Base-by-base conservation (phyloP, 73 alveolate genomes). In the Urostyla sp. region DNA sequence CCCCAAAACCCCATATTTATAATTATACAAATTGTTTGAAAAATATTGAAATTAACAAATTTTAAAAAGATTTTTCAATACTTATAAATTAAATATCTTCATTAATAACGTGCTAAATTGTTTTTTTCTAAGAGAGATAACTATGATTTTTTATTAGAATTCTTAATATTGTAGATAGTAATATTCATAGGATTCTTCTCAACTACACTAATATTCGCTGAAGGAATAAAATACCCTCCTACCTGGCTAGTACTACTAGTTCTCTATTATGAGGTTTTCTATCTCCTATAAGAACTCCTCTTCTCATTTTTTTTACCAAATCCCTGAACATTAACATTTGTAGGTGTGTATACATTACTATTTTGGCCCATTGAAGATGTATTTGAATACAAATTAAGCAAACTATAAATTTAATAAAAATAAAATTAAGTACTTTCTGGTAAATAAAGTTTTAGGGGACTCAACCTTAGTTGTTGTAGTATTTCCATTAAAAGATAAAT, bases 161-260 rank as follows among this genome's bases (percentile, higher is more conserved):
- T 40, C 15, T 16, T 40, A 11, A 40, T 59, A 55, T 59, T 59
- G 34, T 59, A 59, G 8, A 59, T 59, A 59, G 83, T 69, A 13
- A 69, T 69, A 49, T 69, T 69, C 83, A 69, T 69, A 7, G 83
- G 83, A 46, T 69, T 45, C 72, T 69, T 69, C 83, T 69, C 83
- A 48, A 69, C 72, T 15, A 69, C 83, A 11, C 27, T 27, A 1
- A 69, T 69, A 53, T 69, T 69, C 2, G 72, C 56, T 15, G 24
- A 46, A 1, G 83, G 83, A 16, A 40, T 66, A 69, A 16, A 49
- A 46, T 8, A 67, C 83, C 56, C 27, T 49, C 40, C 49, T 69
- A 15, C 49, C 23, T 55, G 23, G 72, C 23, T 24, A 18, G 10
- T 6, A 18, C 3, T 11, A 11, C 30, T 6, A 6, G 11, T 6